Base-by-base conservation (phyloP, 192 early-diverging fungal genomes). In the Podila minutissima region DNA sequence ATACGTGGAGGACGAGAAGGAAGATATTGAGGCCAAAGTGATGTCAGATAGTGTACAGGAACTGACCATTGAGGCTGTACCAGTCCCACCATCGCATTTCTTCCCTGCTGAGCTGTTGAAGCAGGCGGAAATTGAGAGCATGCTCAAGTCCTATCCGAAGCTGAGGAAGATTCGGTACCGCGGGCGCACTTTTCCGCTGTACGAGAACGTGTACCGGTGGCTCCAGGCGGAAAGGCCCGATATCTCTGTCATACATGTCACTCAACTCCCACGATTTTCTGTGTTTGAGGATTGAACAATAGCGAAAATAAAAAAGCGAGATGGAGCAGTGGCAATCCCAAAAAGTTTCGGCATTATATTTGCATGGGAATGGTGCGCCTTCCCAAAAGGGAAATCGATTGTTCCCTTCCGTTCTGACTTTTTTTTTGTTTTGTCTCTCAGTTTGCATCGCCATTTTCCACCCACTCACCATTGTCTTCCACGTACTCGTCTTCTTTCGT, bases 131-230 rank as follows among this genome's bases (percentile, higher is more conserved):
- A 1, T 67, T 0, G 17, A 33, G 11, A 22, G 32, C 10, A n/a
- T 71, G 6, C 32, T 78, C 7, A 19, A 26, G 3, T 46, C 41
- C 13, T 71, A 67, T 55, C 75, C 75, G 0, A 66, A 46, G 13
- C 33, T 78, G 20, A 49, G 75, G 24, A 78, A 71, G 41, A 66
- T 78, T 13, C 48, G 69, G 7, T 78, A 78, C 32, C 41, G 59
- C 0, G 75, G 75, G 5, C 13, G 22, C 4, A 20, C 28, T 0
- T 78, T 50, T n/a, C 75, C 69, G 3, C 33, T 78, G 35, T 28
- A 62, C 53, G 5, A 55, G 12, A 32, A 55, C 3, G 75, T 64
- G 1, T 35, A 32, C 17, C 20, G 49, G 13, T 66, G 24, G 22
- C 50, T 78, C 12, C 49, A 71, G 64, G 49, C 7, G 0, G n/a